Conservation (phyloP, 2,329 filamentous ascomycete species). For the Dactylellina sp. region DNA sequence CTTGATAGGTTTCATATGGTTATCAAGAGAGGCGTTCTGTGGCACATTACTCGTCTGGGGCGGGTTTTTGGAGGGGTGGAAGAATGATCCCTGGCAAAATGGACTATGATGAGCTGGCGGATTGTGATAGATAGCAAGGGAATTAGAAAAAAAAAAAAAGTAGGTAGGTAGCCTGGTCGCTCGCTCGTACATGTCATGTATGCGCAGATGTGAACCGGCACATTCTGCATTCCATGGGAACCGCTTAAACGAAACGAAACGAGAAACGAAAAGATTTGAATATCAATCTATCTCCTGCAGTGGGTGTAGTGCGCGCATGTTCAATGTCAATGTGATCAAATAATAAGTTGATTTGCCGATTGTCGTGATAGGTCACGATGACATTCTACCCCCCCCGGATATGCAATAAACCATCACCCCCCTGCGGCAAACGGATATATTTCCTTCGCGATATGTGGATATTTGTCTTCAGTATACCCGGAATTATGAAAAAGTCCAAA, state of each 20-base stretch:
- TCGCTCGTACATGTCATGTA: neutral
- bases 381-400: conserved; percentile 14
- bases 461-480: conserved; percentile 1
- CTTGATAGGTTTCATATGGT: conserved; percentile 32
- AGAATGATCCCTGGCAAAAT: no score
- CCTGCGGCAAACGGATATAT: conserved; percentile 31
- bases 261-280: no score
- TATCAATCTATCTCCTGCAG: neutral
- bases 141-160: neutral
- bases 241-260: neutral
- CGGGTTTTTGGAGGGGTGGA: no score
- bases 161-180: neutral
- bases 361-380: conserved; percentile 43
- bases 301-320: conserved; percentile 1
- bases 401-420: conserved; percentile 1
- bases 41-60: conserved; percentile 45
- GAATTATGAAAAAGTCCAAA: conserved; percentile 37
- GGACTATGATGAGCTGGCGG: conserved; percentile 1
- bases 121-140: neutral
- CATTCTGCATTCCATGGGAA: conserved; percentile 33
- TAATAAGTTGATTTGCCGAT: conserved; percentile 19
- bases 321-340: conserved; percentile 20
- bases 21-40: conserved; percentile 46
- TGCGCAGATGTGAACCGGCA: neutral
- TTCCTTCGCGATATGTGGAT: neutral